These are phyloP conservation scores for Boletus vermiculosoides DNA, from an alignment of 768 basidiomycete genomes.

Conservation along the genomic window DNA sequence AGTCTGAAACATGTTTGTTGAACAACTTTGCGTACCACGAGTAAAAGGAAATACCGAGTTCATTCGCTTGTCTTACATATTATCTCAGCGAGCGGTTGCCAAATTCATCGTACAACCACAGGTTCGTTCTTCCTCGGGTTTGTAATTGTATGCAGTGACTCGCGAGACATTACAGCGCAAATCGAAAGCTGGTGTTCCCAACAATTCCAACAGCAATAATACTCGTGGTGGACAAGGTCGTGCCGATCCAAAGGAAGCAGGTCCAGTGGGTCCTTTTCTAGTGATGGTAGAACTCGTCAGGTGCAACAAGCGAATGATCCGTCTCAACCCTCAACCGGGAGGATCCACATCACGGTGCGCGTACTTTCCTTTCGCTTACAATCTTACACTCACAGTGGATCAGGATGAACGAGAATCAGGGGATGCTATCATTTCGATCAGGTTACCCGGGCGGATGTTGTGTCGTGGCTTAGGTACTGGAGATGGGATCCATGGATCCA, in stretches of 20 bases:
- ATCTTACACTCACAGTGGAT: neutral
- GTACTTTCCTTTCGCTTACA: neutral
- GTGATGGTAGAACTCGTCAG: neutral
- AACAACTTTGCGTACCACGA: too few relatives aligned
- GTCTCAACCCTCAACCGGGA: too few relatives aligned
- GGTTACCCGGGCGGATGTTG: too few relatives aligned
- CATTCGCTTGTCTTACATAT: too few relatives aligned
- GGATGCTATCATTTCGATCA: too few relatives aligned
- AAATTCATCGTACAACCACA: neutral
- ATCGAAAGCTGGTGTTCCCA: neutral
- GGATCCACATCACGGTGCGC: too few relatives aligned
- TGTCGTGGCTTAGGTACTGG: too few relatives aligned
- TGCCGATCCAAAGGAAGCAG: too few relatives aligned
- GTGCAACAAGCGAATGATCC: neutral
- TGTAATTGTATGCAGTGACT: neutral
- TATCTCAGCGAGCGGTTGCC: neutral
- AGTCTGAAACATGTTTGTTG: too few relatives aligned
- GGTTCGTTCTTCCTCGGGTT: neutral
- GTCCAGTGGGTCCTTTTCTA: neutral
- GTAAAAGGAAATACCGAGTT: too few relatives aligned
- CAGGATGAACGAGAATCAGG: neutral
- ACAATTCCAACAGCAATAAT: neutral
- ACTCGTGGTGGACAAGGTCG: neutral
- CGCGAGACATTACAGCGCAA: neutral
- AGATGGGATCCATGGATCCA: too few relatives aligned